A percentile compares a stretch with the other conserved stretches of the same genome.
Conservation (phyloP, 139 green algal species). For the Chlamydomonas sp. region DNA sequence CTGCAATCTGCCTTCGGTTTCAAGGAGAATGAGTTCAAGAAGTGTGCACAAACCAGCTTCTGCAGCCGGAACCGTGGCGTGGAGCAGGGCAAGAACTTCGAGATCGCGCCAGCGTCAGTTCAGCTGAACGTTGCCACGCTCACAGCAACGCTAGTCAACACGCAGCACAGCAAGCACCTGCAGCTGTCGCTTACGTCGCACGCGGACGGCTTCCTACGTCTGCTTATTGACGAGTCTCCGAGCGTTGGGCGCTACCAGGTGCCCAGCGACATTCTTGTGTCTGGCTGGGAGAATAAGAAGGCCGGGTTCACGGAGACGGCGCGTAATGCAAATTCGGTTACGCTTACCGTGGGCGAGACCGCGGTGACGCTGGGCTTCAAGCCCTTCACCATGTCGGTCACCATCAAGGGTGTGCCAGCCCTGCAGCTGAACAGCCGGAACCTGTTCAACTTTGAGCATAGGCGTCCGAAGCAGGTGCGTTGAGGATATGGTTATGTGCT, state of each 20-base stretch:
- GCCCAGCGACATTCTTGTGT: conserved; percentile 4
- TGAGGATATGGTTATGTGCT: neutral
- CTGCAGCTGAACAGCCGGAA: conserved; percentile 80
- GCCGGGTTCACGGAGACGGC: conserved; percentile 2
- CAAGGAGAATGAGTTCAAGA: conserved; percentile 97
- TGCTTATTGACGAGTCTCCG: conserved; percentile 82
- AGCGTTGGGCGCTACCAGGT: conserved; percentile 32
- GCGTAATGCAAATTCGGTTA: neutral
- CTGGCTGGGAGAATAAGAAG: conserved; percentile 20
- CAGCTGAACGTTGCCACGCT: conserved; percentile 53
- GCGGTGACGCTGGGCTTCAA: conserved; percentile 66
- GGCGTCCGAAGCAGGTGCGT: conserved; percentile 71
- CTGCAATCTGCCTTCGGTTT: conserved; percentile 61
- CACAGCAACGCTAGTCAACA: conserved; percentile 63
- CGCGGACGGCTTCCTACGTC: conserved; percentile 70
- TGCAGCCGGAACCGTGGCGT: conserved; percentile 83
- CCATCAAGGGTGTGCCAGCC: conserved; percentile 40
- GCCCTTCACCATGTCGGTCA: conserved; percentile 67
- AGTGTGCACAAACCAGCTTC: conserved; percentile 78
- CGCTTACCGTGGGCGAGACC: conserved; percentile 9
- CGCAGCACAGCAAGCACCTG: conserved; percentile 40
- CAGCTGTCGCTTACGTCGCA: conserved; percentile 74
- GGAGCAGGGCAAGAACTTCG: conserved; percentile 60
- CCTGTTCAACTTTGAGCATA: conserved; percentile 92
- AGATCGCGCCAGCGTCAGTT: conserved; percentile 65